Evolutionary conservation across 2,329 filamentous ascomycete genomes (phyloP), one percentile per base, ranked within the genome.

Genomic region (Aspergillus sp.): DNA sequence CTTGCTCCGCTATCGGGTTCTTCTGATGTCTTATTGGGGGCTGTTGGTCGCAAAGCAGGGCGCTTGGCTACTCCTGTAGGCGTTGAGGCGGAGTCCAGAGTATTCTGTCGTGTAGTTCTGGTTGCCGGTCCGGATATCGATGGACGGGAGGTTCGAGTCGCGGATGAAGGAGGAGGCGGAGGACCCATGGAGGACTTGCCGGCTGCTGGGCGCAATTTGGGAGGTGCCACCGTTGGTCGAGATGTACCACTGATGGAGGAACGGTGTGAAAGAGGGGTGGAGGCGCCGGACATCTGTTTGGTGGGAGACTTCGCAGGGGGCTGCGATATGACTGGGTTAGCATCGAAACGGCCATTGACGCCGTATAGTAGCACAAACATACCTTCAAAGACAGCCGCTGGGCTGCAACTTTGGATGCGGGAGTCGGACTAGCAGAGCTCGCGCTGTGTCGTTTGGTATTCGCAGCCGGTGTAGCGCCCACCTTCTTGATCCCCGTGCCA

Each of bases 291-390:
- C n/a, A 90, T 74, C 67, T 90, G 89, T 71, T 95, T 95, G 3
- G 89, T 91, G 1, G 91, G 91, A 1, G 90, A 93, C 69, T 91
- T 93, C 0, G 85, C 88, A 2, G 91, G 90, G 59, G 89, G 92
- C 87, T 92, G 49, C 47, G 49, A 29, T 46, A 55, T 10, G 12
- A 12, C 2, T 11, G 26, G 16, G 16, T 55, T 39, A 46, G 45
- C 50, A 55, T 6, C 12, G 16, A 24, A n/a, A 26, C 26, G 22
- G 26, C 24, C 29, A 18, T 47, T 14, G 31, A 31, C 26, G 10
- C 45, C 39, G n/a, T n/a, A 29, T 9, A 24, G 18, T 22, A 24
- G 11, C 12, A 31, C 55, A 14, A 22, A 52, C 65, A 58, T 75
- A 79, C 77, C 68, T 76, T 75, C 56, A 78, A 56, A 54, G 72